Conservation (phyloP, 2,329 filamentous ascomycete species). For the Fusarium citri region DNA sequence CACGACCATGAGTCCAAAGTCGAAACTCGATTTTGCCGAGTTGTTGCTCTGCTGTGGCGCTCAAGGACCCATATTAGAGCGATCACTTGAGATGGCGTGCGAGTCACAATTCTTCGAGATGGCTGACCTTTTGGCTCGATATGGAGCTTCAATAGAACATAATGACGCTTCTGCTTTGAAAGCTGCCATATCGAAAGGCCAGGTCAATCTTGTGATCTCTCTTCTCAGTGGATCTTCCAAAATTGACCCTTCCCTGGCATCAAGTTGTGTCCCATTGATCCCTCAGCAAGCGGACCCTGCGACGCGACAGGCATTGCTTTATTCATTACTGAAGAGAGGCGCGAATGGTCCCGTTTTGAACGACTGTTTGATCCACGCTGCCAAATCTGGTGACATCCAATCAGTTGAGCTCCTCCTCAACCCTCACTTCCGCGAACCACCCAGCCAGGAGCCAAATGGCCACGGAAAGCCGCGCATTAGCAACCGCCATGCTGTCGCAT, state of each 20-base stretch:
- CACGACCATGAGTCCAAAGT: conserved; percentile 58
- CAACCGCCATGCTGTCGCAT: conserved; percentile 62
- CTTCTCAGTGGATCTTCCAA: conserved; percentile 59
- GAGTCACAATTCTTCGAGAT: conserved; percentile 65
- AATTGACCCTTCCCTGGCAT: conserved; percentile 60
- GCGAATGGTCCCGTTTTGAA: conserved; percentile 60
- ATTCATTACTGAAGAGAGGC: conserved; percentile 62
- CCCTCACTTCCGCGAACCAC: conserved; percentile 57
- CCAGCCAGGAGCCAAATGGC: conserved; percentile 32
- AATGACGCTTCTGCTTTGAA: conserved; percentile 63
- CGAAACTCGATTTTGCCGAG: conserved; percentile 65
- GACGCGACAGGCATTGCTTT: conserved; percentile 58
- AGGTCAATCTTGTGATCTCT: conserved; percentile 59
- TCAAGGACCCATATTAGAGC: conserved; percentile 61
- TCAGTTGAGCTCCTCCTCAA: conserved; percentile 63
- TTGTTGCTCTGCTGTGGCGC: conserved; percentile 69
- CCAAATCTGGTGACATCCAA: conserved; percentile 59
- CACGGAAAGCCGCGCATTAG: conserved; percentile 46
- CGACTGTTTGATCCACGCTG: conserved; percentile 63
- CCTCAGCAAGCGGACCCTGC: conserved; percentile 60
- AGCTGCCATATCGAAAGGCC: conserved; percentile 59
- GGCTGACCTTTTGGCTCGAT: conserved; percentile 63
- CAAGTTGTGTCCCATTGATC: conserved; percentile 62
- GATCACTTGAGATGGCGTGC: conserved; percentile 62
- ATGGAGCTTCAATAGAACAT: conserved; percentile 67